A percentile compares a stretch with the other conserved stretches of the same genome.
phyloP scores from a whole-genome alignment of 768 basidiomycete species.

The Naganishia kalamii region DNA sequence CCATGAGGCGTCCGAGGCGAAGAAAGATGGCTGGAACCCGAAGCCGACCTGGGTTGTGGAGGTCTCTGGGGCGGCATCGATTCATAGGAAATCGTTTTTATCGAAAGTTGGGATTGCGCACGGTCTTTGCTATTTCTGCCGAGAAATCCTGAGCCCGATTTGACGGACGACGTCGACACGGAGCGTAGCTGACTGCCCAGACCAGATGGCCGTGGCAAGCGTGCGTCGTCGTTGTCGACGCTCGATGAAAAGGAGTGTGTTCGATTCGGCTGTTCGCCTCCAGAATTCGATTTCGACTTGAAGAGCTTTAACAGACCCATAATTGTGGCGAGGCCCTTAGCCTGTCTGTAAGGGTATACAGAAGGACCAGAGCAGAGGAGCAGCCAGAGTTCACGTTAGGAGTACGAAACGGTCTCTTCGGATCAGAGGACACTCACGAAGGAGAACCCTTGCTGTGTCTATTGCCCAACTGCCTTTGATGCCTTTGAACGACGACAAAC shows the following conservation, averaged over 20 bases:
- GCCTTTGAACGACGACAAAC: no score
- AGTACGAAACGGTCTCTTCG: no score
- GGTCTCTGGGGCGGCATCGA: neutral
- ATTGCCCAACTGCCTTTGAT: no score
- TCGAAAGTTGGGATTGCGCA: neutral
- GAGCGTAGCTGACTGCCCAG: neutral
- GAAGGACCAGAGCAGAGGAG: neutral
- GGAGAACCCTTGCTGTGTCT: no score
- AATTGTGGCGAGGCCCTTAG: neutral
- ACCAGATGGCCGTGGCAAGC: neutral
- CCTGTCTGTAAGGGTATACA: neutral
- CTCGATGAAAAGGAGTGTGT: slow-evolving; percentile 9
- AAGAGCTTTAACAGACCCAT: slow-evolving; percentile 11
- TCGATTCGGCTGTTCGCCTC: neutral
- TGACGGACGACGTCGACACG: neutral
- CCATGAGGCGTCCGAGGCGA: neutral
- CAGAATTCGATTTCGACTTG: slow-evolving; percentile 1
- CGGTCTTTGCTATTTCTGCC: neutral
- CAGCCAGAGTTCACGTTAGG: no score
- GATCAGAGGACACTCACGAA: no score
- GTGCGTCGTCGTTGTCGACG: neutral
- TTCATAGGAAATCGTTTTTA: slow-evolving; percentile 8
- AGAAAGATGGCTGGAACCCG: neutral
- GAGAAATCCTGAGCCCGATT: neutral
- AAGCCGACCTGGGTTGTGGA: neutral